Evolutionary conservation across 768 basidiomycete genomes (phyloP).

Genomic region (Mycena crocata): DNA sequence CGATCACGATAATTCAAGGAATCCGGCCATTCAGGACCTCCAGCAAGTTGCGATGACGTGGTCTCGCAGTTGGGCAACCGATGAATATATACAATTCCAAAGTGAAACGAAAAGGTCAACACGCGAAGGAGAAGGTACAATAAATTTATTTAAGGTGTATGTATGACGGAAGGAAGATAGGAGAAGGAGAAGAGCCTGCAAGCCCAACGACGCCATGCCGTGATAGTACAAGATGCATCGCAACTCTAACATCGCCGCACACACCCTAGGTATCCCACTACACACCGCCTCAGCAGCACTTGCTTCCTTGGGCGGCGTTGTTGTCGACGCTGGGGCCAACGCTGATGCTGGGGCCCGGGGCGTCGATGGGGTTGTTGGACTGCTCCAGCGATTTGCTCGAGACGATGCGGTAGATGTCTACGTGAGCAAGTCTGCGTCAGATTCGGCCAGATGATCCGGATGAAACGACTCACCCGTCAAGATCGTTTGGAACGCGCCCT

Average conservation of each 20-base stretch:
- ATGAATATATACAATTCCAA: conserved; percentile 11
- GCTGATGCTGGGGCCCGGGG: conserved; percentile 85
- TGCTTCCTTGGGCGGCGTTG: conserved; percentile 64
- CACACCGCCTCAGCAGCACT: conserved; percentile 65
- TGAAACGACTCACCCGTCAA: conserved; percentile 75
- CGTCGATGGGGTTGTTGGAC: conserved; percentile 81
- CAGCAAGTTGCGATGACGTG: no score
- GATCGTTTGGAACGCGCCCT: conserved; percentile 96
- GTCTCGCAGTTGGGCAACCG: not conserved
- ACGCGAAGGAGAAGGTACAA: conserved; percentile 1
- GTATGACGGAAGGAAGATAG: conserved; percentile 7
- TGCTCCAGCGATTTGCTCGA: conserved; percentile 96
- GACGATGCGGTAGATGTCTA: conserved; percentile 98
- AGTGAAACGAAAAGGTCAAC: not conserved
- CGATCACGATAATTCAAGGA: no score
- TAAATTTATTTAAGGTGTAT: conserved; percentile 19
- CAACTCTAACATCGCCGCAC: conserved; percentile 20
- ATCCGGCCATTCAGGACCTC: no score
- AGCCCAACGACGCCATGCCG: not conserved
- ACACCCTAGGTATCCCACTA: not conserved
- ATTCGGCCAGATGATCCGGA: not conserved
- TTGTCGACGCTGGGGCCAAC: conserved; percentile 82
- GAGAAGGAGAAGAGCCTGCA: not conserved
- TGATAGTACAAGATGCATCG: conserved; percentile 11
- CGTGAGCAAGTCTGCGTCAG: conserved; percentile 13